phyloP scores from a whole-genome alignment of 2,329 filamentous ascomycete genomes.

The Clarireedia homoeocarpa region DNA sequence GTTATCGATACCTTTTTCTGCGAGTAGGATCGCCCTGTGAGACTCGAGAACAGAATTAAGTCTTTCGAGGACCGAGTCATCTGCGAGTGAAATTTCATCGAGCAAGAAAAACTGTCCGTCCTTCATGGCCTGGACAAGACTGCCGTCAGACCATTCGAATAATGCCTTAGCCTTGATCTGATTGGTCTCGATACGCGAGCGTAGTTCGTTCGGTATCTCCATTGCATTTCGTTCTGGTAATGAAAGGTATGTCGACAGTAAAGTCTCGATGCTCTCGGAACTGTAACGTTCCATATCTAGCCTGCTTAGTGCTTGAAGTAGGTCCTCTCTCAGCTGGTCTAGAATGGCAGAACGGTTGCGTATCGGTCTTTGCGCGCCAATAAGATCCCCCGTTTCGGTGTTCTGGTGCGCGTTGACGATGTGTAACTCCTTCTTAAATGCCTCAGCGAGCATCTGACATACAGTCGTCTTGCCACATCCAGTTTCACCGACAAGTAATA shows the following conservation, averaged over 20 bases:
- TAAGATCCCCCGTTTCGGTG: constrained; percentile 92
- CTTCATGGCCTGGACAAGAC: constrained; percentile 89
- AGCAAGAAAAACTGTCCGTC: constrained; percentile 84
- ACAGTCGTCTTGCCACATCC: constrained; percentile 97
- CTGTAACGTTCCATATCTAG: constrained; percentile 44
- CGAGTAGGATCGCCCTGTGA: constrained; percentile 74
- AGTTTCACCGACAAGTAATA: constrained; percentile 91
- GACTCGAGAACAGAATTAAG: constrained; percentile 95
- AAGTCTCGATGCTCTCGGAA: constrained; percentile 49
- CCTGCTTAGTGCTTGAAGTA: constrained; percentile 40
- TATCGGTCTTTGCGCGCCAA: constrained; percentile 87
- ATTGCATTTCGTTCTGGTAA: constrained; percentile 39
- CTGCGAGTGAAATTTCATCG: constrained; percentile 94
- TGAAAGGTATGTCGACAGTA: constrained; percentile 38
- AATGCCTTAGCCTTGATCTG: constrained; percentile 68
- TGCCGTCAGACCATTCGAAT: constrained; percentile 96
- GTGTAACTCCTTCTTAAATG: constrained; percentile 65
- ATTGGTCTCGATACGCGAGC: constrained; percentile 35
- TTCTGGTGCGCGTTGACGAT: constrained; percentile 98
- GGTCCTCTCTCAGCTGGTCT: constrained; percentile 54
- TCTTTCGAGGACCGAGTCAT: constrained; percentile 93
- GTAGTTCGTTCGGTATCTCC: constrained; percentile 24
- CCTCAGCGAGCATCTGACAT: constrained; percentile 83
- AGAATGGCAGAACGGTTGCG: constrained; percentile 73
- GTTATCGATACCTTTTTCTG: constrained; percentile 84